phyloP scores from a whole-genome alignment of 2,329 filamentous ascomycete genomes.

The Periconia digitata region DNA sequence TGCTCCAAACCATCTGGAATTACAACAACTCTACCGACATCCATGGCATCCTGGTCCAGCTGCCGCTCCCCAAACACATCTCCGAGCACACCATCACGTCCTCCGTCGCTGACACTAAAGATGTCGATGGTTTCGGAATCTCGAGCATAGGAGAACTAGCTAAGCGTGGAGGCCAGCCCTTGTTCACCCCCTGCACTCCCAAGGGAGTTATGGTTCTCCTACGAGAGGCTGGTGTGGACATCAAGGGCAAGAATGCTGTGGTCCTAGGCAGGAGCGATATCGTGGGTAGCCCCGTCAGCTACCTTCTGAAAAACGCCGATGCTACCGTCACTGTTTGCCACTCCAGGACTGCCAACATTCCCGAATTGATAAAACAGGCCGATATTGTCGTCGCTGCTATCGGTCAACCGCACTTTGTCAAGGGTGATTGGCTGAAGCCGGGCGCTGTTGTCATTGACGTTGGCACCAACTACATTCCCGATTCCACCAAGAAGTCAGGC shows the following conservation, averaged over 20 bases:
- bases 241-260: slow-evolving; percentile 89
- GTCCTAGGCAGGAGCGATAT: slow-evolving; percentile 96
- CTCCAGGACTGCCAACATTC: slow-evolving; percentile 76
- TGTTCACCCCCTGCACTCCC: slow-evolving; percentile 93
- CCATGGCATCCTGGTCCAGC: slow-evolving; percentile 90
- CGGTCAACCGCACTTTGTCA: slow-evolving; percentile 82
- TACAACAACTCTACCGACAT: slow-evolving; percentile 86
- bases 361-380: slow-evolving; percentile 75
- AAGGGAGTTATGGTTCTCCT: slow-evolving; percentile 96
- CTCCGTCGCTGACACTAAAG: slow-evolving; percentile 88
- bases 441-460: slow-evolving; percentile 97
- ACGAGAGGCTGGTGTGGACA: slow-evolving; percentile 77
- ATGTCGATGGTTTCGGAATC: slow-evolving; percentile 95
- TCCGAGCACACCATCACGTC: slow-evolving; percentile 90
- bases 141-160: slow-evolving; percentile 95
- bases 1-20: slow-evolving; percentile 76
- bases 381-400: slow-evolving; percentile 93
- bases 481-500: slow-evolving; percentile 87
- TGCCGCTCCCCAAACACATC: slow-evolving; percentile 86
- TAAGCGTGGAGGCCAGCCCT: slow-evolving; percentile 86
- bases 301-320: slow-evolving; percentile 90
- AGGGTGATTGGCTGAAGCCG: slow-evolving; percentile 93
- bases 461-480: slow-evolving; percentile 92
- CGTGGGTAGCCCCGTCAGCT: slow-evolving; percentile 94
- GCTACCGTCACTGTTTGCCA: slow-evolving; percentile 97